Percentiles rank a stretch among this genome's conserved stretches.
These are phyloP conservation scores for Coprinopsis cinerea DNA, from an alignment of 768 basidiomycete genomes.

Conservation along the genomic window DNA sequence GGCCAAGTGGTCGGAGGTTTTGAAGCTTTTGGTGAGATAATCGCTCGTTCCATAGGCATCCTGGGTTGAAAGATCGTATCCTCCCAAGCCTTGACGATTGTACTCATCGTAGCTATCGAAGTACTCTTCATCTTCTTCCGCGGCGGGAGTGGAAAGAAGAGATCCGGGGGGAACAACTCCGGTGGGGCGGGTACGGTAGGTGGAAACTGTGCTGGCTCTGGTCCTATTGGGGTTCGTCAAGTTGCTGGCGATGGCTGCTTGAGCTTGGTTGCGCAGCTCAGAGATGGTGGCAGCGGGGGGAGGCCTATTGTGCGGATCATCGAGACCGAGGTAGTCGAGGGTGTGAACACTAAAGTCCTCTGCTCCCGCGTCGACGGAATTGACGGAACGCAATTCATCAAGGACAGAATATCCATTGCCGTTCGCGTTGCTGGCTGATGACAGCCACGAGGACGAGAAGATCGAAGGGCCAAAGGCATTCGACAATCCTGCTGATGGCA, in stretches of 20 bases:
- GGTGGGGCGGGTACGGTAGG: slow-evolving; percentile 69
- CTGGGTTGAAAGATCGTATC: slow-evolving; percentile 54
- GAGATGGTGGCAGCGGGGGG: slow-evolving; percentile 86
- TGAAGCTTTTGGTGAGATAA: slow-evolving; percentile 69
- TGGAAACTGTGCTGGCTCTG: slow-evolving; percentile 89
- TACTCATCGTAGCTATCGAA: slow-evolving; percentile 55
- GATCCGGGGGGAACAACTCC: slow-evolving; percentile 34
- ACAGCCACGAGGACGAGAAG: slow-evolving; percentile 88
- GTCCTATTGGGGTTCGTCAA: slow-evolving; percentile 73
- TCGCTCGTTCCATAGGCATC: slow-evolving; percentile 49
- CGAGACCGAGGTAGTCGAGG: slow-evolving; percentile 93
- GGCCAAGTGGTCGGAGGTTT: slow-evolving; percentile 63
- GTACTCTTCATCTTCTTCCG: slow-evolving; percentile 75
- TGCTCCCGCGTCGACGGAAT: slow-evolving; percentile 70
- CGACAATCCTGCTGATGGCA: slow-evolving; percentile 69
- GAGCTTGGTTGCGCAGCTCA: slow-evolving; percentile 84
- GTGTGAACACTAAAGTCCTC: slow-evolving; percentile 94
- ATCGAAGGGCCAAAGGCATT: slow-evolving; percentile 86
- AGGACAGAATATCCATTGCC: slow-evolving; percentile 57
- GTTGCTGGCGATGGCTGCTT: slow-evolving; percentile 84
- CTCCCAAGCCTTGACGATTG: slow-evolving; percentile 52
- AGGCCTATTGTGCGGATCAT: slow-evolving; percentile 59
- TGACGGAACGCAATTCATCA: slow-evolving; percentile 78
- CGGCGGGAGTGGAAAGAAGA: slow-evolving; percentile 56
- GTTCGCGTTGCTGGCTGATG: slow-evolving; percentile 45